Conservation (phyloP, 2,329 filamentous ascomycete genomes). For the Coniella lustricola region DNA sequence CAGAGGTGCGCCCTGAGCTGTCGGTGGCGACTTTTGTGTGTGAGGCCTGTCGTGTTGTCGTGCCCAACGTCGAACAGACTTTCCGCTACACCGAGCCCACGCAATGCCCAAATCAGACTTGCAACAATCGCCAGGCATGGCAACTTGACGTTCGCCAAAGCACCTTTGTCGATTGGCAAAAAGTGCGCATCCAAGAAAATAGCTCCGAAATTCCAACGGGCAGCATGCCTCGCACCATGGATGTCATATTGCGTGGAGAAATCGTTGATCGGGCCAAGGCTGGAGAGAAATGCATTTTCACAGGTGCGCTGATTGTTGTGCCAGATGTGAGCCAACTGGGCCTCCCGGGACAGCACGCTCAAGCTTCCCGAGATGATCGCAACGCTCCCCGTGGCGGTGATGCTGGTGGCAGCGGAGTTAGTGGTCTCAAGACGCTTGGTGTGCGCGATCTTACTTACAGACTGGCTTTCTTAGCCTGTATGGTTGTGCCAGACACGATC, state of each 20-base stretch:
- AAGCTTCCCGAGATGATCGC: slow-evolving; percentile 75
- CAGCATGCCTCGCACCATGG: slow-evolving; percentile 97
- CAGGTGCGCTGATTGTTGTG: slow-evolving; percentile 89
- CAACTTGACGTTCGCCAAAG: slow-evolving; percentile 93
- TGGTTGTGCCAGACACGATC: slow-evolving; percentile 84
- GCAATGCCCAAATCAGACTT: slow-evolving; percentile 83
- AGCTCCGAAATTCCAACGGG: slow-evolving; percentile 96
- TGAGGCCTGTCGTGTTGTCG: slow-evolving; percentile 74
- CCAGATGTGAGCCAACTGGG: slow-evolving; percentile 94
- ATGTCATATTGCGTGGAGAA: slow-evolving; percentile 91
- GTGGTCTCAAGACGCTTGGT: slow-evolving; percentile 83
- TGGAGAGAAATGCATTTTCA: slow-evolving; percentile 97
- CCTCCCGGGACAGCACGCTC: slow-evolving; percentile 76
- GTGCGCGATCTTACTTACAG: slow-evolving; percentile 93
- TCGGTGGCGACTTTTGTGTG: slow-evolving; percentile 90
- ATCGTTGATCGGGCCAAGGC: slow-evolving; percentile 97
- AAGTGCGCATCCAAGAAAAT: slow-evolving; percentile 96
- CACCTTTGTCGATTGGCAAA: slow-evolving; percentile 99
- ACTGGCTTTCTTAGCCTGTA: slow-evolving; percentile 93
- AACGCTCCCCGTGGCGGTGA: slow-evolving; percentile 68
- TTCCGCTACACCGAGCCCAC: slow-evolving; percentile 97
- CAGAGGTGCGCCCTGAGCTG: slow-evolving; percentile 90
- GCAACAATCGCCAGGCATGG: slow-evolving; percentile 89
- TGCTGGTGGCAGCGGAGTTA: slow-evolving; percentile 75
- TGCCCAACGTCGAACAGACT: slow-evolving; percentile 91